Base-by-base conservation (phyloP, 2,329 filamentous ascomycete species). In the Aspergillus sp. region DNA sequence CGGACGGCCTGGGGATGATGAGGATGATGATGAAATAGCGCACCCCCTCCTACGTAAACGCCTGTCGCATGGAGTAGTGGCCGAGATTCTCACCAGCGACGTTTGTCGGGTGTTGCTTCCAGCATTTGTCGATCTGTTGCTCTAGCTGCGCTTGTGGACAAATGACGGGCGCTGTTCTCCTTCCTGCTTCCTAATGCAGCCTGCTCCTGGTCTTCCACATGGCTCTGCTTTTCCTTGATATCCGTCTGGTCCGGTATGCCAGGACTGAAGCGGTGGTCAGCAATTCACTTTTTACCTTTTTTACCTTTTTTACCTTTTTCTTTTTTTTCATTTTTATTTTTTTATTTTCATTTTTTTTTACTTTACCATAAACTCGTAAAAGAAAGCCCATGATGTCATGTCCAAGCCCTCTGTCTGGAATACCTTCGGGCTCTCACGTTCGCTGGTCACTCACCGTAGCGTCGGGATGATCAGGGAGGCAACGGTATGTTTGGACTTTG, bases 41-140 rank as follows among this genome's bases (percentile, higher is more conserved):
- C 21, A 9, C 37, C 9, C n/a, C 19, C 17, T 19, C 23, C 27
- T 31, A 31, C 27, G 27, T 31, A 31, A 31, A 31, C 27, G 27
- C 27, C 27, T 31, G 9, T 31, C 3, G 9, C 27, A 31, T 31
- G 27, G 27, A 31, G 27, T 31, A 31, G 27, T 31, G 27, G 11
- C 23, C 25, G 11, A n/a, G 6, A 14, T 12, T 48, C 31, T n/a
- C 27, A 45, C 53, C 53, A 52, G 53, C 48, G 58, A 57, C 46
- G 55, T 58, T 54, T 56, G 41, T 63, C 60, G 57, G 61, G 62
- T 61, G 55, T 65, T 54, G 46, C 50, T 57, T 62, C 57, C 61
- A 61, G 57, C 55, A 46, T 17, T 23, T 48, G 60, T 64, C 58
- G 58, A 62, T 64, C 61, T 37, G 15, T 31, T 52, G 37, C 23